Evolutionary conservation across 768 basidiomycete species (phyloP), one percentile per base, ranked within the genome.

Genomic region (Tylopilus sp.): DNA sequence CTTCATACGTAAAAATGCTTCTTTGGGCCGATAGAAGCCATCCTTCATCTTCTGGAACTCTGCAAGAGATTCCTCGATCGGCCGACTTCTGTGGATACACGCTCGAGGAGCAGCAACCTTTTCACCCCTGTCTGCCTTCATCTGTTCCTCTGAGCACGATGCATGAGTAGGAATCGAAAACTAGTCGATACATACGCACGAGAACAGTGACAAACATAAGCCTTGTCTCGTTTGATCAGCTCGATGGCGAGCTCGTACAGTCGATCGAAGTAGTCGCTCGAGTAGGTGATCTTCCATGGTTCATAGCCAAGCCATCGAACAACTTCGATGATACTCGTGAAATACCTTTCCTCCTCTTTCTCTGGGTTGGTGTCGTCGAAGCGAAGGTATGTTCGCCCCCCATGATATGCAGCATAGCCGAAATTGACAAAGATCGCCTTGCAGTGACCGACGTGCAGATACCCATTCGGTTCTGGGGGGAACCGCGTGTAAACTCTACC

Each of bases 331-430:
- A 98, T 98, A 53, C 90, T 95, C 67, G 95, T 95, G 59, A 98
- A 98, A 70, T 97, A 99, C 57, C 82, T 77, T 31, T 82, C 93
- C 73, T 99, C 97, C 68, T 99, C 97, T 51, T 93, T 93, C 71
- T 97, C 94, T 0, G 97, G 97, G 69, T 99, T 99, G 28, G 97
- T 99, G 69, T 99, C 97, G 66, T 99, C 97, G 62, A 91, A 99
- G 50, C 97, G 84, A 39, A 99, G 77, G 68, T 97, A 98, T 56
- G 90, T 91, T 62, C 87, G 83, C 33, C 97, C 97, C n/a, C 82
- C 82, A 65, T 97, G 79, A 68, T 94, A 83, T 13, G 93, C 92
- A 30, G 97, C 97, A 66, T 92, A 99, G n/a, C 97, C 97, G 68
- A 98, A 99, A 69, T 95, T 90, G 55, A 98, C 85, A 62, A 97